These are phyloP conservation scores for Musa itinerans DNA, from an alignment of 176 grass and related monocot species.

Conservation along the genomic window DNA sequence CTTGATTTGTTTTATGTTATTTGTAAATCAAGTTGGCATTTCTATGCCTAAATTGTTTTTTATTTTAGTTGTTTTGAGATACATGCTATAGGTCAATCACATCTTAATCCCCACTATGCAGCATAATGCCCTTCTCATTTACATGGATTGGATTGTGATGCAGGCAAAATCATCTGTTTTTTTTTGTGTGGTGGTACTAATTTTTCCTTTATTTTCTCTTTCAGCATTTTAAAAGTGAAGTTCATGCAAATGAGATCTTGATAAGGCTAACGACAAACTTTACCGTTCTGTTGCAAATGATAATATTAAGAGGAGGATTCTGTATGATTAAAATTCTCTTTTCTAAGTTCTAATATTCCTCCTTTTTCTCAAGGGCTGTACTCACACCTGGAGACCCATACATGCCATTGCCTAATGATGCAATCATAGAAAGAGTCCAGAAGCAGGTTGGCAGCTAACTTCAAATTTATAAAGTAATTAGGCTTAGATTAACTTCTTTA, in stretches of 20 bases:
- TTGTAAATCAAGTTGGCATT: not conserved
- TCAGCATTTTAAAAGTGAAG: not conserved
- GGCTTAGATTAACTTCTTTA: not conserved
- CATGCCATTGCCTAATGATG: conserved; percentile 90
- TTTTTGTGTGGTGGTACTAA: not conserved
- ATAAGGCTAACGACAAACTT: not conserved
- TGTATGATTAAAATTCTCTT: not conserved
- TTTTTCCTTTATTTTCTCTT: not conserved
- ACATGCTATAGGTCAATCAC: not conserved
- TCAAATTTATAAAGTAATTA: not conserved
- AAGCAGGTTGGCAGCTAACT: conserved; percentile 53
- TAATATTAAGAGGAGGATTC: not conserved
- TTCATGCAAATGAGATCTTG: not conserved
- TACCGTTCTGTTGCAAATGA: not conserved
- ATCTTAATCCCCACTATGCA: not conserved
- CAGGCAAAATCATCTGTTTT: not conserved
- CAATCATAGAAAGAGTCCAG: conserved; percentile 72
- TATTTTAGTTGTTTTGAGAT: not conserved
- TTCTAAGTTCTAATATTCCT: not conserved
- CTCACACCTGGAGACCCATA: conserved; percentile 94
- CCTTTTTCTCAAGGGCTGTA: conserved; percentile 64
- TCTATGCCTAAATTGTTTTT: not conserved
- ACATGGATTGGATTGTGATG: not conserved
- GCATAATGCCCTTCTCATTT: not conserved
- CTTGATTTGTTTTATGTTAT: not conserved